Conservation (phyloP, 23 red algal species). For the Gracilaria vermiculophylla region DNA sequence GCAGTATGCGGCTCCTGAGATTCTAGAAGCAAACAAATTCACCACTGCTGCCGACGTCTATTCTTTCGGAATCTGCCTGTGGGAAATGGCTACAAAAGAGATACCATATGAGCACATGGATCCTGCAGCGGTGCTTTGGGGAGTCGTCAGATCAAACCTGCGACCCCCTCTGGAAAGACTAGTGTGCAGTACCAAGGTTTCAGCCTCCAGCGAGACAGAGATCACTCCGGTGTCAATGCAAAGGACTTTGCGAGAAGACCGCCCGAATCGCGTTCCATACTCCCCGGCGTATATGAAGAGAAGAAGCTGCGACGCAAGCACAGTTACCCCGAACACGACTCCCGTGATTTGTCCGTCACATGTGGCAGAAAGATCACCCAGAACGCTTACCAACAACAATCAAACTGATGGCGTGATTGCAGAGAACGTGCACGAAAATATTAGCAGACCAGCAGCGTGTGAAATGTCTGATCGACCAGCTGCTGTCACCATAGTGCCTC, state of each 20-base stretch:
- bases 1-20: slow-evolving; percentile 87
- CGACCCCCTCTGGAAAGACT: slow-evolving; percentile 27
- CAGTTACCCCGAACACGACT: neutral
- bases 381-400: neutral
- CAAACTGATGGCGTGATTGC: neutral
- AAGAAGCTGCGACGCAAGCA: neutral
- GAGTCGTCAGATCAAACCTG: slow-evolving; percentile 52
- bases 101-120: slow-evolving; percentile 70
- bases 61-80: slow-evolving; percentile 83
- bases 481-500: neutral
- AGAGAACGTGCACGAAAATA: neutral
- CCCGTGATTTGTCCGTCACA: neutral
- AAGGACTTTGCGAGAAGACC: neutral
- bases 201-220: neutral
- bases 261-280: neutral
- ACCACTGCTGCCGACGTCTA: slow-evolving; percentile 79
- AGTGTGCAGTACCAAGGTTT: neutral
- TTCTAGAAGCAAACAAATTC: slow-evolving; percentile 69
- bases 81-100: slow-evolving; percentile 82
- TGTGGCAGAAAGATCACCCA: neutral
- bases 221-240: neutral
- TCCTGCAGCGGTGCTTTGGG: slow-evolving; percentile 74
- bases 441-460: neutral
- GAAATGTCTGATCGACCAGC: neutral
- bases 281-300: neutral